Conservation (phyloP, 2,329 filamentous ascomycete genomes). For the Sordariomycetes sp. region DNA sequence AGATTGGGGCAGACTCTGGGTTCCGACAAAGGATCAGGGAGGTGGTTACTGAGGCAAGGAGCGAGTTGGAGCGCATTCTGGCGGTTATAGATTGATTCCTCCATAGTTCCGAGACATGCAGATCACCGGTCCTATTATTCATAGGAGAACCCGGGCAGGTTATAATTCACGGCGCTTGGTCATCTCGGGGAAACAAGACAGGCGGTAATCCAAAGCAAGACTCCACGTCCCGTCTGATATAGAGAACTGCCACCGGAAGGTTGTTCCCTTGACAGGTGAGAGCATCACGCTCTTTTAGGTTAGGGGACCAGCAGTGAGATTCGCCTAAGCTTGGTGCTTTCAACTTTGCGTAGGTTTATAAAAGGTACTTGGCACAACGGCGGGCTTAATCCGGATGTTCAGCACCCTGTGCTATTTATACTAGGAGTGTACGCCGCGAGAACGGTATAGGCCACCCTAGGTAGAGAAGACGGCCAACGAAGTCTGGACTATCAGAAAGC, state of each 20-base stretch:
- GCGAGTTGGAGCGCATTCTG: background rate
- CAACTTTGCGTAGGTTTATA: too few species aligned
- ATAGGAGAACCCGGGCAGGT: background rate
- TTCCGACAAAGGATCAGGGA: constrained; percentile 18
- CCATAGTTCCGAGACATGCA: background rate
- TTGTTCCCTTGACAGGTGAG: background rate
- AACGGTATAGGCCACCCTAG: too few species aligned
- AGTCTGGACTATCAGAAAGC: too few species aligned
- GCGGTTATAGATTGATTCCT: background rate
- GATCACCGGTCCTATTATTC: background rate
- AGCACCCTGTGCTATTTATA: too few species aligned
- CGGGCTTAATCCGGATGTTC: too few species aligned
- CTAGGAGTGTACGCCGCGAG: too few species aligned
- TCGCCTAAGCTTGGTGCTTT: too few species aligned
- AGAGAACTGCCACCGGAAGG: background rate
- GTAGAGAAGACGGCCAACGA: too few species aligned
- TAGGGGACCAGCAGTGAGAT: background rate
- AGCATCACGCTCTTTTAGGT: background rate
- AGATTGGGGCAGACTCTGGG: constrained; percentile 21
- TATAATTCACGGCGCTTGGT: background rate
- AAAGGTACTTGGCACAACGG: too few species aligned
- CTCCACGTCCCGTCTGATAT: background rate
- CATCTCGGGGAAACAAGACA: background rate
- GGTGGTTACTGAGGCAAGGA: background rate
- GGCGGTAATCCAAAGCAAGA: background rate